Percentiles rank a stretch among this genome's conserved stretches.
phyloP scores from a whole-genome alignment of 371 early-diverging fungal genomes.

The Mortierella polycephala region DNA sequence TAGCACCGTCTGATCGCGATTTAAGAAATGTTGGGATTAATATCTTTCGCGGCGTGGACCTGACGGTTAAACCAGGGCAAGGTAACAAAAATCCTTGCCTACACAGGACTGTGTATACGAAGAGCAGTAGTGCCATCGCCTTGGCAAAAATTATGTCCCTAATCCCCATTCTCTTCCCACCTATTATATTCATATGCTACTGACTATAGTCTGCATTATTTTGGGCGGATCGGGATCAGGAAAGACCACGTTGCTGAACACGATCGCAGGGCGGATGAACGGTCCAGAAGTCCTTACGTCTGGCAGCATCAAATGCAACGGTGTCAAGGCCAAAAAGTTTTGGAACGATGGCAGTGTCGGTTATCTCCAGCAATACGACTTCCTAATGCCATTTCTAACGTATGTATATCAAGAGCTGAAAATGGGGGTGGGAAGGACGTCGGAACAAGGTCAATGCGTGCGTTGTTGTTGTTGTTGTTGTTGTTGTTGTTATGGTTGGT shows the following conservation, averaged over 20 bases:
- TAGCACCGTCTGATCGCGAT: conserved; percentile 18
- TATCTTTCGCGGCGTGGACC: conserved; percentile 42
- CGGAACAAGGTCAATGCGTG: too few species aligned
- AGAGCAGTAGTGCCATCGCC: too few species aligned
- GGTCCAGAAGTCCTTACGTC: conserved; percentile 31
- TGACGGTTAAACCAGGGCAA: conserved; percentile 48
- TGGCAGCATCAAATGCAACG: conserved; percentile 43
- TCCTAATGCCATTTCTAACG: conserved; percentile 49
- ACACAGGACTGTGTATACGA: not conserved
- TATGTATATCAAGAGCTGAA: conserved; percentile 3
- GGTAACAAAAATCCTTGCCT: conserved; percentile 25
- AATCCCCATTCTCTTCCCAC: not conserved
- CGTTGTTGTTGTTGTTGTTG: too few species aligned
- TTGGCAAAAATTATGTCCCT: not conserved
- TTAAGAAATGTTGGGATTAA: conserved; percentile 41
- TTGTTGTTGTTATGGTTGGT: too few species aligned
- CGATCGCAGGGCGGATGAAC: conserved; percentile 49
- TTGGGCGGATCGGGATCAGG: conserved; percentile 50
- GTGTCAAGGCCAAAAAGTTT: conserved; percentile 44
- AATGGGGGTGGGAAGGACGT: not conserved
- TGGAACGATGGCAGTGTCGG: conserved; percentile 52
- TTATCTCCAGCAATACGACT: conserved; percentile 47
- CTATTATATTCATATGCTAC: not conserved
- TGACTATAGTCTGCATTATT: conserved; percentile 40
- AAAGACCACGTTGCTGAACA: conserved; percentile 47